Percentiles rank a stretch among this genome's conserved stretches.
phyloP scores from a whole-genome alignment of 495 filamentous ascomycete species.

The Recurvomyces mirabilis region DNA sequence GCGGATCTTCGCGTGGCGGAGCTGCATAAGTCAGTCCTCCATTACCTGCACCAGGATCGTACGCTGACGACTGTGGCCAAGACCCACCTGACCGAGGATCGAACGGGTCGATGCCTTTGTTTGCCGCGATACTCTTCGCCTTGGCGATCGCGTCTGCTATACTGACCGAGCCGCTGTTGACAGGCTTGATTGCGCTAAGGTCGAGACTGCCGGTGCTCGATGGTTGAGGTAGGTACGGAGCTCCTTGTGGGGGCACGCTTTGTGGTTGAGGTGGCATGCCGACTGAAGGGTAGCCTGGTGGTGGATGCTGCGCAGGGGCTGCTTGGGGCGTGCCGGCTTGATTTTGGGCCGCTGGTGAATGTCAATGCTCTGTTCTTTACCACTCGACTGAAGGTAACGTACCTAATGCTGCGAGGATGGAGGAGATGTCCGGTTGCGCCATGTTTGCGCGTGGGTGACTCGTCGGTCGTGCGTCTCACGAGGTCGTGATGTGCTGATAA shows the following conservation, averaged over 20 bases:
- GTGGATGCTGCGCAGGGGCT: slow-evolving; percentile 26
- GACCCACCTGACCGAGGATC: slow-evolving; percentile 29
- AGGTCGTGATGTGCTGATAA: no score
- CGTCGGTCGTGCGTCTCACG: background rate
- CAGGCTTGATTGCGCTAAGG: slow-evolving; percentile 60
- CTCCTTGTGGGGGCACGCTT: slow-evolving; percentile 26
- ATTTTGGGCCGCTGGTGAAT: background rate
- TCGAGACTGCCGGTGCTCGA: slow-evolving; percentile 59
- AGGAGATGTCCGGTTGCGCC: slow-evolving; percentile 40
- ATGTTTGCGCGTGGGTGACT: slow-evolving; percentile 12
- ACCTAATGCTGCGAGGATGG: slow-evolving; percentile 46
- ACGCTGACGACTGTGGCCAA: background rate
- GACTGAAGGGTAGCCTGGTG: slow-evolving; percentile 1
- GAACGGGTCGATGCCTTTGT: slow-evolving; percentile 48
- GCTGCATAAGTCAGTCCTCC: slow-evolving; percentile 1
- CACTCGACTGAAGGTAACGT: slow-evolving; percentile 7
- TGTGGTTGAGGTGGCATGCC: slow-evolving; percentile 5
- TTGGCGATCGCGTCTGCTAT: slow-evolving; percentile 63
- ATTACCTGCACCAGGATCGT: no score
- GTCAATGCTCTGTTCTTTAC: background rate
- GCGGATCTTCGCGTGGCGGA: slow-evolving; percentile 27
- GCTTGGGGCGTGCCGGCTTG: slow-evolving; percentile 27
- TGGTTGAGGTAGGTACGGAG: slow-evolving; percentile 48
- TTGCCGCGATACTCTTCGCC: slow-evolving; percentile 57
- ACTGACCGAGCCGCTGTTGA: slow-evolving; percentile 60